A percentile compares a stretch with the other conserved stretches of the same genome.
phyloP scores from a whole-genome alignment of 2,329 filamentous ascomycete species.

The Sphaerostilbella broomeana region DNA sequence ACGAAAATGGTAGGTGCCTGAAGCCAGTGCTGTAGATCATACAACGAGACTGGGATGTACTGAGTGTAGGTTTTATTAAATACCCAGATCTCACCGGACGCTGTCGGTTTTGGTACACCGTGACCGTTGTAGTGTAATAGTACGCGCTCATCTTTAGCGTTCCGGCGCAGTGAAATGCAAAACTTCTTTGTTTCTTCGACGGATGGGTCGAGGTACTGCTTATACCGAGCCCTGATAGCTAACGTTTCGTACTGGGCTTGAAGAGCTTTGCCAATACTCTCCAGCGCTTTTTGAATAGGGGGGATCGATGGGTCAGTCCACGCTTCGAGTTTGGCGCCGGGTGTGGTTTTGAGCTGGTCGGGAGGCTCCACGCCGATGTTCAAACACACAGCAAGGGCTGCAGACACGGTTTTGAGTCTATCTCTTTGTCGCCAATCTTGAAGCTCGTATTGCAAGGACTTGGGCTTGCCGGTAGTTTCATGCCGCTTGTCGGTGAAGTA shows the following conservation, averaged over 20 bases:
- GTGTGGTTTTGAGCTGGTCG: conserved; percentile 91
- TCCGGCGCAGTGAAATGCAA: conserved; percentile 79
- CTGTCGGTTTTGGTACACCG: conserved; percentile 90
- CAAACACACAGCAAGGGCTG: conserved; percentile 85
- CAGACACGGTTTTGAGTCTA: conserved; percentile 91
- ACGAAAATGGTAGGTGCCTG: conserved; percentile 94
- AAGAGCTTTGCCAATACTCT: conserved; percentile 92
- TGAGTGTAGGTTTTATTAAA: conserved; percentile 99
- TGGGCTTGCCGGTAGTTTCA: conserved; percentile 85
- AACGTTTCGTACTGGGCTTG: conserved; percentile 95
- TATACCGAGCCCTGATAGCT: conserved; percentile 92
- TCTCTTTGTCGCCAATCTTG: conserved; percentile 98
- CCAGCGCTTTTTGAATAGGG: conserved; percentile 76
- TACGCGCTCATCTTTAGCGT: conserved; percentile 91
- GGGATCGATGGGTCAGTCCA: conserved; percentile 89
- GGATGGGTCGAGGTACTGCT: conserved; percentile 92
- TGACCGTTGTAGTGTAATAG: conserved; percentile 99
- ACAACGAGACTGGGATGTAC: conserved; percentile 94
- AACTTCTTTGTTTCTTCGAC: conserved; percentile 98
- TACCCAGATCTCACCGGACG: conserved; percentile 97
- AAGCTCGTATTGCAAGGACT: conserved; percentile 57
- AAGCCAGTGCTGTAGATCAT: conserved; percentile 92
- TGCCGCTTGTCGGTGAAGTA: conserved; percentile 98
- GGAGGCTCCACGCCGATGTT: conserved; percentile 98
- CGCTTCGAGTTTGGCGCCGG: conserved; percentile 88